Conservation (phyloP, 805 yeast species). For the Sungouiella blattae region DNA sequence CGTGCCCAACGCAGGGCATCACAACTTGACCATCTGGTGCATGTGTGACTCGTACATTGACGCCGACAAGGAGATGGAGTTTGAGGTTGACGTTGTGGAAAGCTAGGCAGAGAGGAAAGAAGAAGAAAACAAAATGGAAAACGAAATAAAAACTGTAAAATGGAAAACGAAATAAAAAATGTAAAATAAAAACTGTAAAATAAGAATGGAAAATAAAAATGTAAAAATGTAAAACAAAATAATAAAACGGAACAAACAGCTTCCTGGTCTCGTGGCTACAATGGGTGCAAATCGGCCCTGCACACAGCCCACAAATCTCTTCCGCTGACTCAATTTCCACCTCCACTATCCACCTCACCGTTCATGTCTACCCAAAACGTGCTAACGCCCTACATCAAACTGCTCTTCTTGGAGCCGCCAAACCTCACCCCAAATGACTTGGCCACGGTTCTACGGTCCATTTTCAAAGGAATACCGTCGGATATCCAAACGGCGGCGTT, state of each 20-base stretch:
- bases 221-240: too few species aligned
- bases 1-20: constrained; percentile 59
- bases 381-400: constrained; percentile 59
- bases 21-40: constrained; percentile 70
- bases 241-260: too few species aligned
- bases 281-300: too few species aligned
- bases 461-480: constrained; percentile 58
- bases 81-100: constrained; percentile 43
- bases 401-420: constrained; percentile 59
- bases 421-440: constrained; percentile 63
- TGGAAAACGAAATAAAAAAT: too few species aligned
- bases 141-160: too few species aligned
- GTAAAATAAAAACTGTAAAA: too few species aligned
- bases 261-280: too few species aligned
- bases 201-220: too few species aligned
- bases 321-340: too few species aligned
- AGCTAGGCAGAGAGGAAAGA: background rate
- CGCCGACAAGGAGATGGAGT: constrained; percentile 76
- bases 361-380: constrained; percentile 20
- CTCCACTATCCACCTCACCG: too few species aligned
- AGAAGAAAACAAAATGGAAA: background rate
- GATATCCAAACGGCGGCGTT: constrained; percentile 77
- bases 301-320: too few species aligned
- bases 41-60: constrained; percentile 91
- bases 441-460: constrained; percentile 54